Base-by-base conservation (phyloP, 352 stramenopile species). In the Phytophthora cactorum region DNA sequence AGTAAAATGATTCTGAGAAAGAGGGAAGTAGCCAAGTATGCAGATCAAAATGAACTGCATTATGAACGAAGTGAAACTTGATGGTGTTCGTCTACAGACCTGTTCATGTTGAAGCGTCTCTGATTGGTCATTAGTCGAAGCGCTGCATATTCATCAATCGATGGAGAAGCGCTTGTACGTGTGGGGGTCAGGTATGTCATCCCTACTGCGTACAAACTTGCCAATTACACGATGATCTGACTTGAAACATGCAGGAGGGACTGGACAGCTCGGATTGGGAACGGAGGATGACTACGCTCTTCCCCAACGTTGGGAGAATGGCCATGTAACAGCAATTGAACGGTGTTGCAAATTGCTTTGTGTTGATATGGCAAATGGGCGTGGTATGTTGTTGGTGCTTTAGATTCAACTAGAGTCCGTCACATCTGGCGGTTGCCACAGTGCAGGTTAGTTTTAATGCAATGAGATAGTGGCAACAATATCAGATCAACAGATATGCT, bases 401-500 rank as follows among this genome's bases (percentile, higher is more conserved):
- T 32, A 81, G 17, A 43, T 82, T 6, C 32, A 73, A 28, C 29
- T 71, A 8, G 67, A 74, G 12, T 81, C 74, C 1, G 59, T 93
- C 45, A 69, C 44, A 5, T 88, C 82, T 7, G 84, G 87, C 29
- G 87, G 87, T 36, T 91, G 87, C 41, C 87, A 95, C 52, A 92
- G 70, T 50, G 78, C 81, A 75, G 87, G 87, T 95, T 50, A 31
- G 38, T 55, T 22, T 22, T 25, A 3, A 15, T 28, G 17, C 14
- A 9, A 11, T 17, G 12, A 44, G 25, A 47, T 6, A 22, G 17
- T 52, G 31, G n/a, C 44, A 47, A 39, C n/a, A 17, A 43, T 22
- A 39, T 47, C 32, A 15, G 5, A n/a, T 43, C 11, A 43, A 43
- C 12, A 11, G 10, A 17, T 14, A 32, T 58, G 34, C 6, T 31